Percentiles rank a stretch among this genome's conserved stretches.
phyloP scores from a whole-genome alignment of 169 alveolate genomes.

The Cryptosporidium meleagridis region DNA sequence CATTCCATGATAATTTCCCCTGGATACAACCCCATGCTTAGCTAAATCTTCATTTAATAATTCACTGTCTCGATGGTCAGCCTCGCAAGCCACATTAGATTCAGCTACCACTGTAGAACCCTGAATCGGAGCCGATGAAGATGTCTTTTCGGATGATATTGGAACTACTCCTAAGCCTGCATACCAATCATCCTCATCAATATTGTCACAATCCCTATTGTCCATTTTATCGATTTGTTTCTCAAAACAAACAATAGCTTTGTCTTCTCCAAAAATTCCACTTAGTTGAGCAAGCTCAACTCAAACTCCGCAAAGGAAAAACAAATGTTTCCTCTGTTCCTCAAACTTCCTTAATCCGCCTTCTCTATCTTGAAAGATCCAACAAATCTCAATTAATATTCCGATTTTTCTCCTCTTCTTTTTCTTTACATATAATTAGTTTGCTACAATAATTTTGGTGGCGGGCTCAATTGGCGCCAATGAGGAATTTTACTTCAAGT shows the following conservation, averaged over 20 bases:
- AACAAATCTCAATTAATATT: not conserved
- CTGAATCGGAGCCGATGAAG: not conserved
- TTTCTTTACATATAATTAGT: not conserved
- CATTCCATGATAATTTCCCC: not conserved
- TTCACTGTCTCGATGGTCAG: not conserved
- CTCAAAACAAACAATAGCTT: not conserved
- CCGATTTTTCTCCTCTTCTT: not conserved
- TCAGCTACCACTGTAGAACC: not conserved
- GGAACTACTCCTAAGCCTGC: slow-evolving; percentile 75
- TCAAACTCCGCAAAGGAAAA: not conserved
- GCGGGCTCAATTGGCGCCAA: not conserved
- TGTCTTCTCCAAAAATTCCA: not conserved
- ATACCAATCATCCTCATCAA: slow-evolving; percentile 75
- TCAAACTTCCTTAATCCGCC: not conserved
- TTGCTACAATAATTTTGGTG: not conserved
- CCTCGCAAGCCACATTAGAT: not conserved
- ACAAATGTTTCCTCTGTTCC: not conserved
- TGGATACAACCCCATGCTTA: not conserved
- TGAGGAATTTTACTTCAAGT: not conserved
- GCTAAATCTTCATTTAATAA: not conserved
- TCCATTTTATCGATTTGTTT: slow-evolving; percentile 10
- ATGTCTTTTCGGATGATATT: slow-evolving; percentile 11
- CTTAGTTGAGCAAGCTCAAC: not conserved
- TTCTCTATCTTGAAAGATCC: not conserved
- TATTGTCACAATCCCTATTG: slow-evolving; percentile 47